These are phyloP conservation scores for Lentinula boryana DNA, from an alignment of 768 basidiomycete genomes.

Conservation along the genomic window DNA sequence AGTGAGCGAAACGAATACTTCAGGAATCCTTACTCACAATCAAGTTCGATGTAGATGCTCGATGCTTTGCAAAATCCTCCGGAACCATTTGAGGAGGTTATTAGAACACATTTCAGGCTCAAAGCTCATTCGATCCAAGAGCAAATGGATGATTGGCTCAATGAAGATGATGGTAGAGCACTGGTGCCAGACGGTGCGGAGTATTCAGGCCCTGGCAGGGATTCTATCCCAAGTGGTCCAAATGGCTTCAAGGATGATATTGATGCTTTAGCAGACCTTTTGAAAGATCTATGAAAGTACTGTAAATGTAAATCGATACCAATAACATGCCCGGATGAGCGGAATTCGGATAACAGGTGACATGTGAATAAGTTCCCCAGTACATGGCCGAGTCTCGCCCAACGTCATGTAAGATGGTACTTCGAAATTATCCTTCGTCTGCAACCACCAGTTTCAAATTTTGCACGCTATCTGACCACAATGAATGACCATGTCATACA, in stretches of 20 bases:
- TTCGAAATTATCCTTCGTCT: neutral
- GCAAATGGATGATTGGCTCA: slow-evolving; percentile 79
- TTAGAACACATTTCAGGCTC: slow-evolving; percentile 86
- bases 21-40: slow-evolving; percentile 1
- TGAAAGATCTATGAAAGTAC: slow-evolving; percentile 37
- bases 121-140: slow-evolving; percentile 65
- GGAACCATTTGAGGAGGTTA: slow-evolving; percentile 81
- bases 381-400: neutral
- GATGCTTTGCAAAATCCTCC: slow-evolving; percentile 77
- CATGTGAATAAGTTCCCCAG: slow-evolving; percentile 11
- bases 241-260: slow-evolving; percentile 67
- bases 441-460: neutral
- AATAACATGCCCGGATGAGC: neutral
- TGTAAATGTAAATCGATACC: neutral
- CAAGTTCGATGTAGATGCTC: slow-evolving; percentile 54
- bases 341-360: neutral
- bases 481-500: slow-evolving; percentile 84
- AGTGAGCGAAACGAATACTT: slow-evolving; percentile 32
- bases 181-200: slow-evolving; percentile 53
- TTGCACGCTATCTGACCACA: slow-evolving; percentile 4
- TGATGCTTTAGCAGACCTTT: slow-evolving; percentile 58
- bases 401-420: neutral
- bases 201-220: slow-evolving; percentile 19
- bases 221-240: slow-evolving; percentile 36
- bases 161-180: slow-evolving; percentile 64